These are phyloP conservation scores for Cystobasidiopsis lactophilus DNA, from an alignment of 768 basidiomycete species.

Conservation along the genomic window DNA sequence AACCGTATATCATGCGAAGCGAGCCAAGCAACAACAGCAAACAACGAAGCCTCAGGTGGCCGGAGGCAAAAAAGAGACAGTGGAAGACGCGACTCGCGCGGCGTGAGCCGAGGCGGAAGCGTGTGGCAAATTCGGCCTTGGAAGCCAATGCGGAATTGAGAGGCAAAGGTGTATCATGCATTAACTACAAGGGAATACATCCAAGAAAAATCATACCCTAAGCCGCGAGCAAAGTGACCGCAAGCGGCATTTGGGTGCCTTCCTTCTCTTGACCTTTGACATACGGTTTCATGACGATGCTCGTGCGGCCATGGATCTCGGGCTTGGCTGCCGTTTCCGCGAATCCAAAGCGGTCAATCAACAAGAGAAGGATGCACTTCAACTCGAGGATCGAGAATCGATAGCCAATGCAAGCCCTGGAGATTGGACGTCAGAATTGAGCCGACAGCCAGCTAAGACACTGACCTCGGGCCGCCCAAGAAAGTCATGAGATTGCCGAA, in stretches of 20 bases:
- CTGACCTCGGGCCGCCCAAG: slow-evolving; percentile 5
- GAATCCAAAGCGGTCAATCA: slow-evolving; percentile 4
- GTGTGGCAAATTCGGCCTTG: no score
- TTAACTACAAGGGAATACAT: no score
- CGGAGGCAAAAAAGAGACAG: no score
- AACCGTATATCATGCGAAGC: no score
- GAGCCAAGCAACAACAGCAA: no score
- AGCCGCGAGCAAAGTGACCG: no score
- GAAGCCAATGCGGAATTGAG: no score
- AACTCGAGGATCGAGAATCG: slow-evolving; percentile 3
- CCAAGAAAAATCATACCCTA: no score
- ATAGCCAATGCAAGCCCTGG: slow-evolving; percentile 7
- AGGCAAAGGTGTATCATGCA: no score
- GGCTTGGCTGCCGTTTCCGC: neutral
- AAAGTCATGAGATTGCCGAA: slow-evolving; percentile 2
- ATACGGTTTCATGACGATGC: neutral
- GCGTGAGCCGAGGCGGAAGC: no score
- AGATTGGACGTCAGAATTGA: neutral
- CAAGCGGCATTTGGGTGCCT: neutral
- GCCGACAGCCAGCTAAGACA: neutral
- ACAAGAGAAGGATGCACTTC: slow-evolving; percentile 1
- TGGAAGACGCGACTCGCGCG: no score
- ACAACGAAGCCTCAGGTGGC: no score
- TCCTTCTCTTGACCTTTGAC: neutral
- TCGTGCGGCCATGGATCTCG: neutral